Evolutionary conservation across 2,329 filamentous ascomycete species (phyloP).

Genomic region (Sarocladiaceae sp.): DNA sequence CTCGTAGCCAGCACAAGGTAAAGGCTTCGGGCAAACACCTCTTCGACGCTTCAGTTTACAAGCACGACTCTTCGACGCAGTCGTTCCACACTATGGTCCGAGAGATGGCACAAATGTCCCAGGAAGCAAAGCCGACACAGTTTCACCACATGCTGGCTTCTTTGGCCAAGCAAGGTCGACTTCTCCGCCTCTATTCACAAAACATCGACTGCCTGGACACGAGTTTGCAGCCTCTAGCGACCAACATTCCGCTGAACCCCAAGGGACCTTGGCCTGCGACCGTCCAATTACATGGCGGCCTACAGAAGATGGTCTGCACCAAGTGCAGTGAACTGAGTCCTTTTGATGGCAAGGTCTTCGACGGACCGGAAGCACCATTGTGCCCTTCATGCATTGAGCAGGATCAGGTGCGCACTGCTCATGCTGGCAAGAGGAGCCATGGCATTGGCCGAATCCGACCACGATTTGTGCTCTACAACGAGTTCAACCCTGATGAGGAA

Average conservation of each 20-base stretch:
- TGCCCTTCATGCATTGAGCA: conserved; percentile 71
- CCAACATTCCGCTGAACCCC: conserved; percentile 71
- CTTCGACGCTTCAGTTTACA: conserved; percentile 97
- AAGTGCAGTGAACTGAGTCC: conserved; percentile 78
- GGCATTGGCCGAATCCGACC: conserved; percentile 87
- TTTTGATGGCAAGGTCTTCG: conserved; percentile 76
- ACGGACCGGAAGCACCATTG: conserved; percentile 76
- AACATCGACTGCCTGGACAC: conserved; percentile 97
- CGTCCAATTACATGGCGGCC: conserved; percentile 87
- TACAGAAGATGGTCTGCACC: conserved; percentile 95
- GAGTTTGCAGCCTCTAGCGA: conserved; percentile 71
- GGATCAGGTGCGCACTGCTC: conserved; percentile 70
- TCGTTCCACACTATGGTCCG: conserved; percentile 97
- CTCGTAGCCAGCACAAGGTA: conserved; percentile 82
- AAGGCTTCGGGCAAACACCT: conserved; percentile 89
- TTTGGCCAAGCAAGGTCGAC: conserved; percentile 77
- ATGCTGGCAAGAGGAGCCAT: conserved; percentile 84
- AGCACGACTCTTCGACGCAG: conserved; percentile 80
- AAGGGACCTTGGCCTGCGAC: conserved; percentile 93
- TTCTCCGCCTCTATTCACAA: conserved; percentile 90
- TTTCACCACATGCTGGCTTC: conserved; percentile 95
- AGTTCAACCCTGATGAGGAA: conserved; percentile 93
- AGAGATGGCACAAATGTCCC: conserved; percentile 74
- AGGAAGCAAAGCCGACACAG: conserved; percentile 71
- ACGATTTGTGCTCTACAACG: conserved; percentile 95